Base-by-base conservation (phyloP, 768 basidiomycete genomes). In the Rubroboletus pulcherrimus region DNA sequence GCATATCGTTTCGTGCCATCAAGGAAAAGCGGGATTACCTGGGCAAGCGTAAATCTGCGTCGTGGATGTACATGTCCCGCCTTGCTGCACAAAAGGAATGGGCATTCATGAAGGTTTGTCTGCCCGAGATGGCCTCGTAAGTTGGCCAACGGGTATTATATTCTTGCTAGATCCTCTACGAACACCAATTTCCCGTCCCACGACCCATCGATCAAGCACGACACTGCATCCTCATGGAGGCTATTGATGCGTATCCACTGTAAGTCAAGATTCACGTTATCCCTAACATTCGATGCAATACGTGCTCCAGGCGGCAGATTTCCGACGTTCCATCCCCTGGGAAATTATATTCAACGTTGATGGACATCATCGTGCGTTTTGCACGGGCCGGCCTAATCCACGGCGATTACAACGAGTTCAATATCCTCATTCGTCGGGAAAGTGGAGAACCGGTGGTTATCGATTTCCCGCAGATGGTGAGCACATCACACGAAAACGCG, bases 381-480 rank as follows among this genome's bases (percentile, higher is more conserved):
- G 95, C 96, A 6, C 85, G 83, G 37, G 85, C 89, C 15, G 97
- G 97, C 6, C 81, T 99, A n/a, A 98, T 99, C 49, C 97, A 99
- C 66, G 95, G 97, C 40, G 97, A 99, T 65, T 99, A 91, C 75
- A 99, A 99, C 74, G 97, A 99, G 68, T 99, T 98, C 78, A 98
- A 99, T 71, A 94, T 99, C 61, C 84, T 99, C 58, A 93, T 99
- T 63, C 82, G 82, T 37, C 83, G 90, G 44, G 86, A 86, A 51
- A 76, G 73, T 43, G 81, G 81, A 11, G 85, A 92, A 63, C 91
- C 95, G 7, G 74, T 98, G 50, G 84, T 99, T 41, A 99, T 99
- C 64, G 97, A 99, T 75, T 99, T 99, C 70, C 97, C 97, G 8
- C 97, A 99, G 76, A 98, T 98, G 96, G 93, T 98, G 72, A 93